Conservation (phyloP, 495 filamentous ascomycete species). For the Penicillium tannophilum region DNA sequence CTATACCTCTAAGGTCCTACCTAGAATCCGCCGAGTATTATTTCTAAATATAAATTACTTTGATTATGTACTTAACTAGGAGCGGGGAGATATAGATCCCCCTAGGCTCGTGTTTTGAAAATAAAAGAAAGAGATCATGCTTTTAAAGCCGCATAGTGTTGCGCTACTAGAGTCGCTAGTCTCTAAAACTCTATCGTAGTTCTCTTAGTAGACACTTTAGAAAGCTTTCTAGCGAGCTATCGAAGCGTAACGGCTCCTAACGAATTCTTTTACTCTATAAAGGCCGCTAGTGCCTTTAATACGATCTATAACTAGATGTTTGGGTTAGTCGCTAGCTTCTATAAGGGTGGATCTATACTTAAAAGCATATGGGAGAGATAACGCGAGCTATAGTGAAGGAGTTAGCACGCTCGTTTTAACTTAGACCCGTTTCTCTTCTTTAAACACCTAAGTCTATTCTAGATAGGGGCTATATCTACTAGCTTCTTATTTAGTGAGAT, state of each 20-base stretch:
- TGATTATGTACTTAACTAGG: background rate
- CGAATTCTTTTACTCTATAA: background rate
- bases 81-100: background rate
- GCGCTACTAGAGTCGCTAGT: background rate
- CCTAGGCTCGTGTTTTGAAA: background rate
- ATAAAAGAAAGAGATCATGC: background rate
- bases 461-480: background rate
- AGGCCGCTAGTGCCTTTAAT: background rate
- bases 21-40: background rate
- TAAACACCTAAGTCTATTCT: background rate
- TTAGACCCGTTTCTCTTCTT: background rate
- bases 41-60: background rate
- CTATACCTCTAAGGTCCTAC: background rate
- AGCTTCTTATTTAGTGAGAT: background rate
- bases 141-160: background rate
- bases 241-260: background rate
- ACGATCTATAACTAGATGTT: background rate
- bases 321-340: background rate
- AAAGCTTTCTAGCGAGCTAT: background rate
- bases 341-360: background rate
- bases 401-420: background rate
- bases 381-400: background rate
- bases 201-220: background rate
- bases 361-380: background rate
- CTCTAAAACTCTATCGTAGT: background rate